phyloP scores from a whole-genome alignment of 2,329 filamentous ascomycete genomes.

The Parasarocladium wereldwijsianum region DNA sequence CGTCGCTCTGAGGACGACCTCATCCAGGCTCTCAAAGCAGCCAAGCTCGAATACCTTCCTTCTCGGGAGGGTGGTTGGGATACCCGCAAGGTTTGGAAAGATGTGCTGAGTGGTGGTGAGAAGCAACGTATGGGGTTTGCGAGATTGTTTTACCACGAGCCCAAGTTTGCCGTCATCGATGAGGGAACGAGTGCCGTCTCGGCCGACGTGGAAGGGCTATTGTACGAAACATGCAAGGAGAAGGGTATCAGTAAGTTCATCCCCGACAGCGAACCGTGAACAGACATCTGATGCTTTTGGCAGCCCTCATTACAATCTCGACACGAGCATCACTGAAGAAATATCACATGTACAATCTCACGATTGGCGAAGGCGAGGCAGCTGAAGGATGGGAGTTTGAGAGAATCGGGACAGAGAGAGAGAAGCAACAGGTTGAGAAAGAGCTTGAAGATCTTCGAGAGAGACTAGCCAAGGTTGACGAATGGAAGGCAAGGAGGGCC shows the following conservation, averaged over 20 bases:
- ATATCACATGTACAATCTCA: slow-evolving; percentile 86
- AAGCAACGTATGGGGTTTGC: slow-evolving; percentile 94
- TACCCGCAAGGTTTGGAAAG: slow-evolving; percentile 95
- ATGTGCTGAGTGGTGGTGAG: slow-evolving; percentile 91
- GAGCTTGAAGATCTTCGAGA: slow-evolving; percentile 77
- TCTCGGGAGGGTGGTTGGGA: slow-evolving; percentile 94
- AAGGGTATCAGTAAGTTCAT: slow-evolving; percentile 70
- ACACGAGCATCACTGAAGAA: slow-evolving; percentile 89
- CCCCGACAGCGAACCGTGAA: not conserved
- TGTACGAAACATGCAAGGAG: slow-evolving; percentile 89
- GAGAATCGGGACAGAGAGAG: slow-evolving; percentile 80
- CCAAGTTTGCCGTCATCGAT: slow-evolving; percentile 84
- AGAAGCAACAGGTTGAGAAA: slow-evolving; percentile 86
- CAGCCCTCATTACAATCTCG: slow-evolving; percentile 85
- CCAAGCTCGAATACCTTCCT: slow-evolving; percentile 75
- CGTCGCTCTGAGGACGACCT: slow-evolving; percentile 67
- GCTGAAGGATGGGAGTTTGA: slow-evolving; percentile 89
- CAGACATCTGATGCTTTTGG: not conserved
- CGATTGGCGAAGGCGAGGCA: slow-evolving; percentile 63
- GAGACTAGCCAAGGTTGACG: slow-evolving; percentile 64
- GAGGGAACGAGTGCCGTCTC: slow-evolving; percentile 92
- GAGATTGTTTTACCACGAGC: slow-evolving; percentile 84
- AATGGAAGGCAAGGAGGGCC: slow-evolving; percentile 63
- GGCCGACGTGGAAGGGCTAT: slow-evolving; percentile 80
- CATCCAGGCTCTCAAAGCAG: slow-evolving; percentile 64